A percentile compares a stretch with the other conserved stretches of the same genome.
phyloP scores from a whole-genome alignment of 176 grass and related monocot genomes.

The Elaeis guineensis region DNA sequence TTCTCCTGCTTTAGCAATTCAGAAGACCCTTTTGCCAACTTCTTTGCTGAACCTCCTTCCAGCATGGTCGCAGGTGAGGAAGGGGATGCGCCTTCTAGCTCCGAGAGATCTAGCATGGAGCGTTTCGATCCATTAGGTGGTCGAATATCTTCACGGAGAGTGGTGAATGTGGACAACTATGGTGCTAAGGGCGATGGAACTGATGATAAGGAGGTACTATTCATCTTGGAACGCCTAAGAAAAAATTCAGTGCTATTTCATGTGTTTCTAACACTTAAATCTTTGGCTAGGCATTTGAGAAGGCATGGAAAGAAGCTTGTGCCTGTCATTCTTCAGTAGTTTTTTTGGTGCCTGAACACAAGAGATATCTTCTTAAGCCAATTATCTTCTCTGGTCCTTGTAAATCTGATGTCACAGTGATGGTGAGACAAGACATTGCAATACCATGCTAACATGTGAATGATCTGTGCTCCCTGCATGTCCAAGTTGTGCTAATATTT shows the following conservation, averaged over 20 bases:
- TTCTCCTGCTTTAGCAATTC: too few relatives aligned
- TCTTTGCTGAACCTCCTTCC: too few relatives aligned
- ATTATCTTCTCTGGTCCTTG: constrained; percentile 58
- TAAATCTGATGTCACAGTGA: constrained; percentile 36
- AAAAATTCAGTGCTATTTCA: neutral
- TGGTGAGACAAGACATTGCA: constrained; percentile 22
- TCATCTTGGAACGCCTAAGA: neutral
- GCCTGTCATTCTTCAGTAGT: constrained; percentile 3
- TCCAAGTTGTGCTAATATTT: too few relatives aligned
- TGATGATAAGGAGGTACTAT: constrained; percentile 38
- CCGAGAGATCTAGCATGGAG: too few relatives aligned
- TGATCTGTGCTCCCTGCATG: too few relatives aligned
- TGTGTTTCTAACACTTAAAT: neutral
- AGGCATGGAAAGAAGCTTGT: constrained; percentile 54
- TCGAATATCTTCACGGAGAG: neutral
- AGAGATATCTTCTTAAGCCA: constrained; percentile 51
- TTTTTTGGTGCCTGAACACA: constrained; percentile 22
- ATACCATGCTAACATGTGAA: too few relatives aligned
- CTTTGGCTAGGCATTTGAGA: constrained; percentile 44
- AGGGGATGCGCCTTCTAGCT: too few relatives aligned
- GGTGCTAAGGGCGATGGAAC: constrained; percentile 21
- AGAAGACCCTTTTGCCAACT: too few relatives aligned
- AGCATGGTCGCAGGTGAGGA: too few relatives aligned
- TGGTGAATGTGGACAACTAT: constrained; percentile 47
- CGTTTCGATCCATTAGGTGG: too few relatives aligned